Evolutionary conservation across 495 filamentous ascomycete genomes (phyloP).

Genomic region (Poronia punctata): DNA sequence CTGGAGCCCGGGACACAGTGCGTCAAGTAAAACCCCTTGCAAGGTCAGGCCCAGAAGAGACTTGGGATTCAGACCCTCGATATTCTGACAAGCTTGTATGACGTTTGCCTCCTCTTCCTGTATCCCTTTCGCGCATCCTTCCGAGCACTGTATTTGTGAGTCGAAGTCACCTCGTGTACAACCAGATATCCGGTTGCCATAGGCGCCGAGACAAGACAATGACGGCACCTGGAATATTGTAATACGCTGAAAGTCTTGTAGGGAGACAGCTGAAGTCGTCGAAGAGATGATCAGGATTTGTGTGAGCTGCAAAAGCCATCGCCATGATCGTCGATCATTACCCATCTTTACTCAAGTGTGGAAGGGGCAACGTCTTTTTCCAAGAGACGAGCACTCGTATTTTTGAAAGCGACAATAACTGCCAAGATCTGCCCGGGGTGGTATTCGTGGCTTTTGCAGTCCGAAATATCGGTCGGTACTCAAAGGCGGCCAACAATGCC

Average conservation of each 20-base stretch:
- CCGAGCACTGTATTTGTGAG: constrained; percentile 27
- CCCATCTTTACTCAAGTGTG: constrained; percentile 13
- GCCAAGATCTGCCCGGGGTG: background rate
- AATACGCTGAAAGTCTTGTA: constrained; percentile 34
- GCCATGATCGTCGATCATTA: constrained; percentile 16
- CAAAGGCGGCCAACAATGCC: too few species aligned
- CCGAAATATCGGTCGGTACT: background rate
- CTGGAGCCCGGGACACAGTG: constrained; percentile 27
- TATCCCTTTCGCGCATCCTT: constrained; percentile 27
- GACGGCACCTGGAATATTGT: constrained; percentile 28
- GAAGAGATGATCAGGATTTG: constrained; percentile 26
- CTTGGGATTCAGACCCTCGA: constrained; percentile 14
- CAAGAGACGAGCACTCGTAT: background rate
- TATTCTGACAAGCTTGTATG: constrained; percentile 22
- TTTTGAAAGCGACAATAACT: background rate
- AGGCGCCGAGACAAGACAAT: constrained; percentile 29
- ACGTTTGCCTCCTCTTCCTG: constrained; percentile 16
- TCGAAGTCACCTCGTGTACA: constrained; percentile 32
- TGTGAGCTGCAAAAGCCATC: constrained; percentile 13
- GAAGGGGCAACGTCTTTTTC: background rate
- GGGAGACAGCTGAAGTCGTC: constrained; percentile 29
- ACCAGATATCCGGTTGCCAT: constrained; percentile 26
- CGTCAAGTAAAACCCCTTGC: constrained; percentile 24
- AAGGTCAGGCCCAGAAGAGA: constrained; percentile 32
- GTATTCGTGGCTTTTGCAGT: background rate